Base-by-base conservation (phyloP, 192 early-diverging fungal species). In the Coemansia sp. region DNA sequence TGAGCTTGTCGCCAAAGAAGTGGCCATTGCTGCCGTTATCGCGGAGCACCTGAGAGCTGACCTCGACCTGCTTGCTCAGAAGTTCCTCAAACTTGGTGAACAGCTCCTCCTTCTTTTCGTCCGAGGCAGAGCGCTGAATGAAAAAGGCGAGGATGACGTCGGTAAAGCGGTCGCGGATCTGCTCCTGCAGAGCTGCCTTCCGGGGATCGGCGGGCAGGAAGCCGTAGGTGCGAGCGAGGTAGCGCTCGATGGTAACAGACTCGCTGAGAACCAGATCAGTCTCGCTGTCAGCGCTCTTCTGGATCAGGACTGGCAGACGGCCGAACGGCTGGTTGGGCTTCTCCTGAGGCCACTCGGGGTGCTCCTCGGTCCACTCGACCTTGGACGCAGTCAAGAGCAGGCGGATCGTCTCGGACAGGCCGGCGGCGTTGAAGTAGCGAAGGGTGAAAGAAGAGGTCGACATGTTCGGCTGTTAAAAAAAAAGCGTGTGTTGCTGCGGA, bases 11-110 rank as follows among this genome's bases (percentile, higher is more conserved):
- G n/a, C 85, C 85, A 41, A 86, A 55, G 36, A 71, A 77, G 55
- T 80, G 77, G 5, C 85, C 87, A 31, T 79, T 89, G 78, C 47
- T 75, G 33, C 88, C 88, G 63, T 89, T 88, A 15, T 80, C 69
- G 31, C 67, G 46, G 29, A 88, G 67, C 10, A 78, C 62, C 36
- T 70, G 59, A 18, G 79, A 68, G 52, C 74, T 78, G 12, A 77
- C 67, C 33, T 69, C 22, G 57, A 87, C 63, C 6, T 75, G 66
- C 65, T 74, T 77, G 15, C 52, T 67, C 6, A 67, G 22, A 12
- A 66, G 51, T 3, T 36, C 31, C 20, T 65, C 20, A 38, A 78
- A 67, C 63, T 59, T 67, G 6, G 41, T 38, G 29, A 64, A 70
- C 40, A 29, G 41, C 15, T 76, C 74, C 40, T 85, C 68, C 20